These are phyloP conservation scores for Fusarium temperatum DNA, from an alignment of 2,329 filamentous ascomycete genomes.

Conservation along the genomic window DNA sequence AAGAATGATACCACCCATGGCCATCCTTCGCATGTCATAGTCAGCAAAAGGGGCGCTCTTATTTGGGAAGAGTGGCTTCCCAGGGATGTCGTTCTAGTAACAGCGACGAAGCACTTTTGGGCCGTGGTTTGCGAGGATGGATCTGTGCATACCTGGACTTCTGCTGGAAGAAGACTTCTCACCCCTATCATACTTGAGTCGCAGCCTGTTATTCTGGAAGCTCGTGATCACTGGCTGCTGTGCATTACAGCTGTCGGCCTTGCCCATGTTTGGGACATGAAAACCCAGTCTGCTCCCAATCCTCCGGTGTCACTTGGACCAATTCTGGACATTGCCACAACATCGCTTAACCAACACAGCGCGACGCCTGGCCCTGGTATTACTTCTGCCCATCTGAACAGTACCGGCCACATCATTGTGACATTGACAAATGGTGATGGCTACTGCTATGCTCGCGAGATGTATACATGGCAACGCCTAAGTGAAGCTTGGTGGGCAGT, in stretches of 20 bases:
- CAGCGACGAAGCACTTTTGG: slow-evolving; percentile 92
- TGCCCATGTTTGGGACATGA: slow-evolving; percentile 94
- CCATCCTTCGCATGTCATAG: slow-evolving; percentile 85
- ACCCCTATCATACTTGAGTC: slow-evolving; percentile 89
- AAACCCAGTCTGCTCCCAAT: slow-evolving; percentile 82
- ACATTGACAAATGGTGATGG: slow-evolving; percentile 95
- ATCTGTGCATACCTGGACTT: slow-evolving; percentile 89
- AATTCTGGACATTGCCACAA: slow-evolving; percentile 85
- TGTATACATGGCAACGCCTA: slow-evolving; percentile 95
- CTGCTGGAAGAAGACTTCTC: slow-evolving; percentile 84
- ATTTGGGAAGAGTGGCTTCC: slow-evolving; percentile 97
- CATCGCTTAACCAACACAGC: slow-evolving; percentile 78
- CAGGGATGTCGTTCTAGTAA: slow-evolving; percentile 85
- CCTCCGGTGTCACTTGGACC: slow-evolving; percentile 90
- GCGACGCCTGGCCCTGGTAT: slow-evolving; percentile 83
- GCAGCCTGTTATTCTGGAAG: slow-evolving; percentile 93
- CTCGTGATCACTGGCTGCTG: slow-evolving; percentile 86
- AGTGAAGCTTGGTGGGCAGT: slow-evolving; percentile 99
- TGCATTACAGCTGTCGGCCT: slow-evolving; percentile 89
- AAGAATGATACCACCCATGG: slow-evolving; percentile 80
- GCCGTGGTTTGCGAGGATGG: slow-evolving; percentile 93
- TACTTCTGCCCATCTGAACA: slow-evolving; percentile 91
- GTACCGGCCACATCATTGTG: slow-evolving; percentile 84
- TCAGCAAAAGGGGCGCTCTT: slow-evolving; percentile 80
- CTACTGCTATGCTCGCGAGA: slow-evolving; percentile 83